These are phyloP conservation scores for Trichoderma koningiopsis DNA, from an alignment of 2,329 filamentous ascomycete species.

Conservation along the genomic window DNA sequence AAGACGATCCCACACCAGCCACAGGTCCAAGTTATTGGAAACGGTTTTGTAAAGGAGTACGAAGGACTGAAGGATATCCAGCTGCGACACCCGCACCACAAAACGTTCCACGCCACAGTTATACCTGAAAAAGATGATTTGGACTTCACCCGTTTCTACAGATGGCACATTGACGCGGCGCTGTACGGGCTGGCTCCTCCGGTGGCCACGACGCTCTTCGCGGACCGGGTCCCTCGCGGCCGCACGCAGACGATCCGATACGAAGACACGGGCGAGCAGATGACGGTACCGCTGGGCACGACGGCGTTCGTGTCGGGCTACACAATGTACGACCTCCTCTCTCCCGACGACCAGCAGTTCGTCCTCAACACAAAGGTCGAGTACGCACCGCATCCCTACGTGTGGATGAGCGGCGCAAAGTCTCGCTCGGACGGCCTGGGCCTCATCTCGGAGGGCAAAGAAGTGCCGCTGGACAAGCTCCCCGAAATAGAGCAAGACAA, in stretches of 20 bases:
- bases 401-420: conserved; percentile 75
- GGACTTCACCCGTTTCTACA: conserved; percentile 62
- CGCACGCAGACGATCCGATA: conserved; percentile 69
- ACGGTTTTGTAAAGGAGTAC: conserved; percentile 68
- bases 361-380: conserved; percentile 68
- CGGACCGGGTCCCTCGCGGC: conserved; percentile 70
- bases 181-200: conserved; percentile 76
- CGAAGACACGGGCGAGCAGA: conserved; percentile 68
- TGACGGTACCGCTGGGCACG: conserved; percentile 71
- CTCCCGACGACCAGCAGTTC: conserved; percentile 66
- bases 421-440: conserved; percentile 70
- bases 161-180: conserved; percentile 81
- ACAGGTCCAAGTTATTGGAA: conserved; percentile 75
- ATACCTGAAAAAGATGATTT: conserved; percentile 59
- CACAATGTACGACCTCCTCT: conserved; percentile 69
- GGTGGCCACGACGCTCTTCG: conserved; percentile 70
- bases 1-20: conserved; percentile 81
- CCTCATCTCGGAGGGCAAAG: conserved; percentile 66
- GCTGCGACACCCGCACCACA: conserved; percentile 75
- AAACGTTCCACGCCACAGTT: conserved; percentile 69
- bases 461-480: conserved; percentile 61
- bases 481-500: conserved; percentile 66
- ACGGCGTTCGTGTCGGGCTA: conserved; percentile 75
- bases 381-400: conserved; percentile 78
- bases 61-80: conserved; percentile 70